Evolutionary conservation across 2,329 filamentous ascomycete genomes (phyloP).

Genomic region (Paecilomyces dactylethromorphus): DNA sequence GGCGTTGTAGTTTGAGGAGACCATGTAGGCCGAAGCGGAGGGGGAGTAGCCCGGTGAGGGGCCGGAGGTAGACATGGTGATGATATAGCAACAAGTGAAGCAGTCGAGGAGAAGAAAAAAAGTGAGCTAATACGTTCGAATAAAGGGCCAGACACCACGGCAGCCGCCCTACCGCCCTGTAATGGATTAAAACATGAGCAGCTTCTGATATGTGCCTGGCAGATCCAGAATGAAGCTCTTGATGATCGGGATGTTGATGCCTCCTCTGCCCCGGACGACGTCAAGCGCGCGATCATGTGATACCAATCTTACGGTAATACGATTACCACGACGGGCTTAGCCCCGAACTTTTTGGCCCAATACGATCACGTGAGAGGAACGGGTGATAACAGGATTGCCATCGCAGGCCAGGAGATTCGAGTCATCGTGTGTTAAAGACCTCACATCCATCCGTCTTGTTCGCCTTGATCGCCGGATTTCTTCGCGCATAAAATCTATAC

Average conservation of each 20-base stretch:
- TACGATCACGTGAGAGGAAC: neutral
- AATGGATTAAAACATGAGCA: conserved; percentile 16
- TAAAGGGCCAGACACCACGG: conserved; percentile 13
- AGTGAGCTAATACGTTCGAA: conserved; percentile 14
- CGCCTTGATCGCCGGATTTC: neutral
- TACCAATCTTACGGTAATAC: conserved; percentile 1
- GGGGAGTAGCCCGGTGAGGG: conserved; percentile 26
- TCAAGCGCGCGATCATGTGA: conserved; percentile 2
- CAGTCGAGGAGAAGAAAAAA: neutral
- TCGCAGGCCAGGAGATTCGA: neutral
- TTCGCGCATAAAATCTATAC: neutral
- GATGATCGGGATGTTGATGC: neutral
- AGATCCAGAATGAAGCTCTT: neutral
- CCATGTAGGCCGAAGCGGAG: conserved; percentile 33
- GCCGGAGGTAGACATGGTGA: conserved; percentile 24
- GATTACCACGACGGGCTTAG: neutral
- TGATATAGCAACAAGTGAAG: conserved; percentile 9
- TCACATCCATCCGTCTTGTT: neutral
- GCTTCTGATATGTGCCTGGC: neutral
- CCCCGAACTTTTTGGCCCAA: neutral
- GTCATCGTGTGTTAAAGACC: neutral
- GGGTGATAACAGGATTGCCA: neutral
- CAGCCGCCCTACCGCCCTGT: conserved; percentile 28
- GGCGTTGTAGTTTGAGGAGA: conserved; percentile 24
- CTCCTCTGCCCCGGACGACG: conserved; percentile 1